Base-by-base conservation (phyloP, 352 stramenopile genomes). In the Phytophthora nicotianae region DNA sequence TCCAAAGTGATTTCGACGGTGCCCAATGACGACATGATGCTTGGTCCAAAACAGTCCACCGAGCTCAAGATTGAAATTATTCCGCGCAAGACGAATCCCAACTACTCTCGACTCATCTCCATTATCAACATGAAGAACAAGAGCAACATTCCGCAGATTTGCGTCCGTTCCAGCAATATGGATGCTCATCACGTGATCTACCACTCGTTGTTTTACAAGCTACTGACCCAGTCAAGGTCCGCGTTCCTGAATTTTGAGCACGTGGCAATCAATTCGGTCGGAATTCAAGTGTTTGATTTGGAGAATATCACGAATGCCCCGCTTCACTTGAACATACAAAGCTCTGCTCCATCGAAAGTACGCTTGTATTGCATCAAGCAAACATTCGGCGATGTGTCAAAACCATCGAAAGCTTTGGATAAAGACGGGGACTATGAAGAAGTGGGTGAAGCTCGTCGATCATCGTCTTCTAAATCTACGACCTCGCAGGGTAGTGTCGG, bases 1-100 rank as follows among this genome's bases (percentile, higher is more conserved):
- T 95, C 86, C 8, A 95, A 96, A 65, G 88, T 96, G 29, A 93
- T 96, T 32, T 96, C 87, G 6, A 96, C 86, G 4, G 84, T 93
- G 7, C 86, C 88, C 16, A 96, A 96, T 54, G 88, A 96, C 63
- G 86, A 94, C 19, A 93, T 95, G 65, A 83, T 82, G 26, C 71
- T 96, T 1, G 85, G 85, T 2, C 88, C 88, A 19, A 96, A 96
- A 57, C 88, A 96, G 53, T 93, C 85, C 17, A 81, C 85, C 0
- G 88, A 96, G 61, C 62, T 96, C 11, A 95, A 95, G 64, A 88
- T 96, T 21, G 88, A 96, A 55, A 94, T 96, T 58, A 95, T 96
- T 48, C 88, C 87, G 16, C 82, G 88, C 37, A 96, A 95, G 55
- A 94, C 87, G 23, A 96, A 96, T 55, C 81, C 84, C 7, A 96